Conservation (phyloP, 306 rosid species). For the Lagenaria siceraria region DNA sequence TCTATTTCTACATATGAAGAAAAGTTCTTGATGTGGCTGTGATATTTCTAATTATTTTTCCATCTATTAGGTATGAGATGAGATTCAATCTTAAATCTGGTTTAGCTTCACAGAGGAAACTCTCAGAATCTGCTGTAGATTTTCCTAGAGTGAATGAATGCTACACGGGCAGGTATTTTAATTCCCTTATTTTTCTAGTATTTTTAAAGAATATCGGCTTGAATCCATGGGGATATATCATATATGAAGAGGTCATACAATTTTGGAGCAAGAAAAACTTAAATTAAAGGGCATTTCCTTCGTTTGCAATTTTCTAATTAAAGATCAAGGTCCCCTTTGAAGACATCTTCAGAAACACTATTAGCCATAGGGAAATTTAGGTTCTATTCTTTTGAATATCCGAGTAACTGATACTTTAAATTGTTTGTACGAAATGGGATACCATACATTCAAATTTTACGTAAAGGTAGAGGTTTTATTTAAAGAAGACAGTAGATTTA, state of each 20-base stretch:
- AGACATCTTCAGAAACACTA: neutral
- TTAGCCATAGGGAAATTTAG: neutral
- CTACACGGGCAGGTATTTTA: slow-evolving; percentile 74
- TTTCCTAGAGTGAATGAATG: slow-evolving; percentile 89
- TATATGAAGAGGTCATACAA: neutral
- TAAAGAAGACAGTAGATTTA: neutral
- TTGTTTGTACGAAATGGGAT: neutral
- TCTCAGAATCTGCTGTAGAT: slow-evolving; percentile 67
- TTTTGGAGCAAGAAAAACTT: neutral
- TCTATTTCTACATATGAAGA: slow-evolving; percentile 3
- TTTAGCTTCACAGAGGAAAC: slow-evolving; percentile 58
- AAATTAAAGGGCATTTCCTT: neutral
- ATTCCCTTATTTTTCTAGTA: neutral
- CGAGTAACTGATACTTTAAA: neutral
- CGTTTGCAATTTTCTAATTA: neutral
- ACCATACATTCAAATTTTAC: neutral
- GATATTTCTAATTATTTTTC: slow-evolving; percentile 11
- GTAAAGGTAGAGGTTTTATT: neutral
- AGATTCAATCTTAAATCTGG: slow-evolving; percentile 77
- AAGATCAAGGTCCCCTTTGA: neutral
- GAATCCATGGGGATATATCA: neutral
- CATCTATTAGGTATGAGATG: slow-evolving; percentile 69
- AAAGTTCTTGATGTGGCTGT: neutral
- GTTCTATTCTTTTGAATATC: neutral
- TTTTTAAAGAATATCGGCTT: neutral